Evolutionary conservation across 2,329 filamentous ascomycete genomes (phyloP).

Genomic region (Aspergillus sclerotialis): DNA sequence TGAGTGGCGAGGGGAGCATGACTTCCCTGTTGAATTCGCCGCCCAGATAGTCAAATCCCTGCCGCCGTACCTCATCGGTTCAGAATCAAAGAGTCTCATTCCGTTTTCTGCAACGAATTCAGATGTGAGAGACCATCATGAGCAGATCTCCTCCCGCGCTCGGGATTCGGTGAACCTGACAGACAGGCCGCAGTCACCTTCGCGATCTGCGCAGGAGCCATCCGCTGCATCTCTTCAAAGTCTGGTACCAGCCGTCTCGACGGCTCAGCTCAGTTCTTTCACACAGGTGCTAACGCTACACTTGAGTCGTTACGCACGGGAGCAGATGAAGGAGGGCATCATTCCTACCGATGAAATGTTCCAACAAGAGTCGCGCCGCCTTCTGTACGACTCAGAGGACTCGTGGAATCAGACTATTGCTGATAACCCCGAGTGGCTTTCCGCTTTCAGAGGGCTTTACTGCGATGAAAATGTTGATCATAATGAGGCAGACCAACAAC

Average conservation of each 20-base stretch:
- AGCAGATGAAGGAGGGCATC: slow-evolving; percentile 15
- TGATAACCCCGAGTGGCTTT: slow-evolving; percentile 16
- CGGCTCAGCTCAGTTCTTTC: slow-evolving; percentile 6
- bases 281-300: slow-evolving; percentile 11
- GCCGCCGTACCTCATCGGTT: slow-evolving; percentile 12
- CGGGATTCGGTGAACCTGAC: not conserved
- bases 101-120: slow-evolving; percentile 13
- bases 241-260: no score
- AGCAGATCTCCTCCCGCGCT: slow-evolving; percentile 7
- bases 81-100: slow-evolving; percentile 10
- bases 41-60: slow-evolving; percentile 10
- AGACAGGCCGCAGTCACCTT: not conserved
- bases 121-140: slow-evolving; percentile 8
- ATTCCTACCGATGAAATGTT: slow-evolving; percentile 44
- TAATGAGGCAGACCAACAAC: no score
- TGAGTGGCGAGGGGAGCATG: slow-evolving; percentile 12
- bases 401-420: slow-evolving; percentile 38
- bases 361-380: slow-evolving; percentile 40
- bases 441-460: slow-evolving; percentile 11
- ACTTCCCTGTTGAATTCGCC: slow-evolving; percentile 8
- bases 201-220: not conserved
- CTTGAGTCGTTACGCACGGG: slow-evolving; percentile 11
- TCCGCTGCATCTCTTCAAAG: slow-evolving; percentile 2
- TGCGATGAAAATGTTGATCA: no score
- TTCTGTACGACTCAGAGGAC: slow-evolving; percentile 44